Evolutionary conservation across 345 rosid genomes (phyloP), one percentile per base, ranked within the genome.

Genomic region (Moricandia moricandioides): DNA sequence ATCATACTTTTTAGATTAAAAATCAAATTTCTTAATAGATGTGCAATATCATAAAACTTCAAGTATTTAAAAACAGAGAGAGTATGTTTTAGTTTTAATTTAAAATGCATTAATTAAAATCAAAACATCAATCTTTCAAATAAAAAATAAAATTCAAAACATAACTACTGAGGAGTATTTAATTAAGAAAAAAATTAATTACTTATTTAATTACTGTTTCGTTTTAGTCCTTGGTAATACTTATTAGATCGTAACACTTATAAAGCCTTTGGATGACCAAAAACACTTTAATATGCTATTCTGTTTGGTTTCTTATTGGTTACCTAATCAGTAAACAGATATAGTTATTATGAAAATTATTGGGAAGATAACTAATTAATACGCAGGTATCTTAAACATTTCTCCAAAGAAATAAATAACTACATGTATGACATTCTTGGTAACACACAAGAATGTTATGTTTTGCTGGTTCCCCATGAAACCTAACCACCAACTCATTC

Each of bases 361-460:
- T 65, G 80, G 76, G 80, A 65, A 71, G 71, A 24, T 62, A 65
- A 16, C 55, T 64, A 77, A 43, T 45, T 56, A 45, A 64, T 24
- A 55, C 8, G 71, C 26, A 30, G 18, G 55, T 17, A 55, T 31
- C 33, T 10, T 33, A 34, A 49, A 54, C 8, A 4, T 6, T 2
- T 4, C 33, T 60, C 8, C 27, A 8, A 5, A 12, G 9, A 3
- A 40, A 62, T 34, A 62, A 43, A 57, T 57, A 65, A 64, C 29
- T 7, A 54, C 13, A 27, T 6, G 37, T 65, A 59, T 61, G 69
- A 66, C 73, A 30, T 71, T 78, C 63, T 71, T 65, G 77, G 72
- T 71, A 59, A 59, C 62, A 51, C 47, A 66, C 40, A 58, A 71
- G 72, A 59, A 78, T 78, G 64, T 65, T 17, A 71, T 47, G 58